phyloP scores from a whole-genome alignment of 345 rosid genomes.

The Psidium friedrichsthalianum region DNA sequence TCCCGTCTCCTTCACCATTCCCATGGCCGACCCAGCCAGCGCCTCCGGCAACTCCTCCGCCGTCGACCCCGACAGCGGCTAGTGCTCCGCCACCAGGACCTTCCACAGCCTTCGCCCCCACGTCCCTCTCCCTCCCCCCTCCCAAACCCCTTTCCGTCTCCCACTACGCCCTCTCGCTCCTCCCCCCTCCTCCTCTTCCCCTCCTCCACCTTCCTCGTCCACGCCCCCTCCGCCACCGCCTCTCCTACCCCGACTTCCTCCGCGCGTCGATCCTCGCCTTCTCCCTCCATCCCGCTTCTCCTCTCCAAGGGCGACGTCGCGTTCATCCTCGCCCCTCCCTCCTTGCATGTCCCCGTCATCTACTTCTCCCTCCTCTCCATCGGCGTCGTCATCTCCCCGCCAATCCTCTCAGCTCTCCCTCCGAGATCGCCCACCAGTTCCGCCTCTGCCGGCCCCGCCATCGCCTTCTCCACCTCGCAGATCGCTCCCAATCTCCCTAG shows the following conservation, averaged over 20 bases:
- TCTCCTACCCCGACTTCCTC: slow-evolving; percentile 38
- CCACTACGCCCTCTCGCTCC: slow-evolving; percentile 36
- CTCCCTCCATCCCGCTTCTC: slow-evolving; percentile 27
- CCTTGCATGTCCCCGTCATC: slow-evolving; percentile 48
- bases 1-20: neutral
- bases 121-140: slow-evolving; percentile 33
- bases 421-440: slow-evolving; percentile 50
- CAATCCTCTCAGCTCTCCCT: slow-evolving; percentile 49
- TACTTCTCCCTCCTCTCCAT: slow-evolving; percentile 64
- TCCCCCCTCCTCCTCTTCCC: slow-evolving; percentile 16
- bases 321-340: slow-evolving; percentile 50
- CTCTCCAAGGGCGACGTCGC: slow-evolving; percentile 48
- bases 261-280: slow-evolving; percentile 33
- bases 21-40: neutral
- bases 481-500: slow-evolving; percentile 28
- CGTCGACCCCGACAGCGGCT: slow-evolving; percentile 36
- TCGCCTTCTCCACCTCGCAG: slow-evolving; percentile 59
- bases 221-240: slow-evolving; percentile 23
- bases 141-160: slow-evolving; percentile 43
- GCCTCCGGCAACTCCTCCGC: neutral
- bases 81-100: slow-evolving; percentile 25
- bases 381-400: slow-evolving; percentile 62
- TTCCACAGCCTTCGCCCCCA: slow-evolving; percentile 45
- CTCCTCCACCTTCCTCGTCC: slow-evolving; percentile 23
- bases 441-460: slow-evolving; percentile 46